Evolutionary conservation across 306 rosid species (phyloP), one percentile per base, ranked within the genome.

Genomic region (Vigna mungo): DNA sequence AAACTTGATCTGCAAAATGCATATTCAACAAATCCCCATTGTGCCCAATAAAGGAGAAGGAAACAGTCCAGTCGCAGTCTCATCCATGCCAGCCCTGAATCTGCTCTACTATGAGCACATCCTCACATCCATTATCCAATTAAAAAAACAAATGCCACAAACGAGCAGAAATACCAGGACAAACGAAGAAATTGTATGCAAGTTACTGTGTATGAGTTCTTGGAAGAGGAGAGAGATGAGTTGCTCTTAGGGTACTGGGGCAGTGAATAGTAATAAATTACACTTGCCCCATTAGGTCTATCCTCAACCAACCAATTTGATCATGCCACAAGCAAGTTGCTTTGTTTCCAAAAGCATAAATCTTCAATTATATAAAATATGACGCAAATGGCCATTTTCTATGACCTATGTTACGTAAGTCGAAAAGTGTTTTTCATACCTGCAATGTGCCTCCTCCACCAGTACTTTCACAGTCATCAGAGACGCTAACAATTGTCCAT

Each of bases 381-480:
- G 13, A 52, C 0, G 30, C 11, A 21, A 27, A 60, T 23, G 27
- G 54, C 12, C 39, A 9, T 59, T 46, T 52, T 18, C 70, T 39
- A 39, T 37, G 11, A 39, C 62, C 25, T 63, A 52, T 13, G 23
- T 47, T 18, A 15, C 9, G 32, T 20, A 18, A 44, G 53, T 53
- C 39, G 39, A 30, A 64, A 23, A 36, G 21, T 9, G 37, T 2
- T 15, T 15, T 10, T 8, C 73, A 79, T 78, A 93, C 98, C 99
- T 96, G 99, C 88, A 96, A 81, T 5, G 99, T 96, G 53, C 99
- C 99, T 37, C 99, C 99, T 78, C 99, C 99, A 16, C 99, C 98
- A 43, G 99, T 92, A 58, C 92, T 89, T 70, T 92, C 98, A 78
- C 98, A 91, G 82, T 96, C 99, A 85, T 96, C 99, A 60, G 99